These are phyloP conservation scores for Guadua angustifolia DNA, from an alignment of 176 grass and related monocot species.

Conservation along the genomic window DNA sequence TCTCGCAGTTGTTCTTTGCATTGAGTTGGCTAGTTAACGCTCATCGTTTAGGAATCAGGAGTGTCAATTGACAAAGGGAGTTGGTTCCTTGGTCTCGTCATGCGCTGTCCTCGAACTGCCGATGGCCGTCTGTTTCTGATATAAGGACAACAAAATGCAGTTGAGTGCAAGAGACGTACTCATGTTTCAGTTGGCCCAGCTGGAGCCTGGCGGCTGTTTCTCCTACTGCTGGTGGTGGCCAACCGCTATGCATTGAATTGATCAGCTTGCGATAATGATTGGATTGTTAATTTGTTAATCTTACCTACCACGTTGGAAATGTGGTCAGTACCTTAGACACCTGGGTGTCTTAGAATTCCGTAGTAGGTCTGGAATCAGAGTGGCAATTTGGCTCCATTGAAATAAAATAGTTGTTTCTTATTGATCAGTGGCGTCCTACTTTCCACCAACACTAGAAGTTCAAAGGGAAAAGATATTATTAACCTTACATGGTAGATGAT, in stretches of 20 bases:
- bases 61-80: neutral
- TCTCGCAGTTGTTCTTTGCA: neutral
- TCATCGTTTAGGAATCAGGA: neutral
- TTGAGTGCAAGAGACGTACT: slow-evolving; percentile 24
- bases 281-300: neutral
- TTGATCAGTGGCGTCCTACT: neutral
- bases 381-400: neutral
- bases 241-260: slow-evolving; percentile 27
- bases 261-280: slow-evolving; percentile 21
- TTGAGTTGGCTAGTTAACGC: too few species aligned
- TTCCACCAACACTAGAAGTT: neutral
- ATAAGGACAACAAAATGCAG: slow-evolving; percentile 10
- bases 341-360: neutral
- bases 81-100: slow-evolving; percentile 18
- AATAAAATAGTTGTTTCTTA: neutral
- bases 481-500: too few species aligned
- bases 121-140: slow-evolving; percentile 17
- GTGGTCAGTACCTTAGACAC: neutral
- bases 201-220: neutral
- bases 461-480: too few species aligned
- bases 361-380: neutral
- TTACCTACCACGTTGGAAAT: slow-evolving; percentile 18
- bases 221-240: slow-evolving; percentile 7
- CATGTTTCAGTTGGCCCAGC: neutral
- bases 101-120: too few species aligned